A percentile compares a stretch with the other conserved stretches of the same genome.
Conservation (phyloP, 2,329 filamentous ascomycete genomes). For the Hirsutella minnesotensis region DNA sequence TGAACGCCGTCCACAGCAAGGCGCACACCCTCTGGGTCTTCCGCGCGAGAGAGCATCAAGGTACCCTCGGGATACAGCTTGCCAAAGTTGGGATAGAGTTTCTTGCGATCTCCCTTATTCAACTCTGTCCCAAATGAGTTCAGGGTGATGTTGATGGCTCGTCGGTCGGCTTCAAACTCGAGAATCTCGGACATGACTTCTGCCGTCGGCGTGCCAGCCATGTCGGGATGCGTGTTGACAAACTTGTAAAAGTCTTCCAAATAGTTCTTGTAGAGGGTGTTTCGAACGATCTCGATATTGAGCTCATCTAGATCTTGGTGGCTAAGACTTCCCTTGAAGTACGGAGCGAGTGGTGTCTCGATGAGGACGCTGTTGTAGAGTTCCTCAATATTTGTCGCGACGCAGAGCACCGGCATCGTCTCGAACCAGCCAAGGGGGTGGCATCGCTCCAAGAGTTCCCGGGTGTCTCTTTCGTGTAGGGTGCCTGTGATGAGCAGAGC, state of each 20-base stretch:
- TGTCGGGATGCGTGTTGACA: constrained; percentile 78
- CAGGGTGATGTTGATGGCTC: constrained; percentile 97
- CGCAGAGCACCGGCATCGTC: constrained; percentile 94
- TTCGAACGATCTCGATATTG: constrained; percentile 98
- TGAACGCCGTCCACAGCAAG: constrained; percentile 85
- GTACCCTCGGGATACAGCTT: constrained; percentile 88
- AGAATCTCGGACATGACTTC: constrained; percentile 94
- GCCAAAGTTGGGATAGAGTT: constrained; percentile 89
- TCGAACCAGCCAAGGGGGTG: constrained; percentile 98
- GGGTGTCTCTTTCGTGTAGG: constrained; percentile 90
- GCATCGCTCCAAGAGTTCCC: constrained; percentile 88
- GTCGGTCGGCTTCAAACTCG: constrained; percentile 90
- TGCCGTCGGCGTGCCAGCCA: constrained; percentile 76
- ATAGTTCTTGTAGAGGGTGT: constrained; percentile 99
- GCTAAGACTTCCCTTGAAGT: constrained; percentile 93
- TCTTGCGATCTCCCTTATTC: constrained; percentile 84
- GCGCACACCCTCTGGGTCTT: constrained; percentile 87
- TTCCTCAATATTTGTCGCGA: constrained; percentile 97
- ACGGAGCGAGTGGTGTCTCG: constrained; percentile 88
- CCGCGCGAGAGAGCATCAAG: constrained; percentile 85
- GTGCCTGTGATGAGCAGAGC: constrained; percentile 96
- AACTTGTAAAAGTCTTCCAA: constrained; percentile 95
- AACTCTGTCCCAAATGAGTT: constrained; percentile 98
- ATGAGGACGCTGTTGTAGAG: constrained; percentile 97
- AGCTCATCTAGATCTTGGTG: constrained; percentile 96